Evolutionary conservation across 2,329 filamentous ascomycete species (phyloP), one percentile per base, ranked within the genome.

Genomic region (Colletotrichum sojae): DNA sequence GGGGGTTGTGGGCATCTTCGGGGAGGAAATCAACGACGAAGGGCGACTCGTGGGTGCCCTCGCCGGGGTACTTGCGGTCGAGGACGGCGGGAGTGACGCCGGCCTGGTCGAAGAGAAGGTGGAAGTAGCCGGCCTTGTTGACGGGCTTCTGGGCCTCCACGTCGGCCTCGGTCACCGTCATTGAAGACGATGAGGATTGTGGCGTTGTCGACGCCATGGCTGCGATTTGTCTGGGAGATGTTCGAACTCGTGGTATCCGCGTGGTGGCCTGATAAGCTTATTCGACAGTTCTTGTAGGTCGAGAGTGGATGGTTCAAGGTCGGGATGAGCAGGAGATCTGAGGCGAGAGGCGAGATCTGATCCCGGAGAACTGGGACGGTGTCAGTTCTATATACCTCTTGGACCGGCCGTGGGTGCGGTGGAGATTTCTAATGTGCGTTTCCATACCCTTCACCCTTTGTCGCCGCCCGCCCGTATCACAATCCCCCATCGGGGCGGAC

Each of bases 1-100:
- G 86, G 0, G 91, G 90, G 75, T 93, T 90, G 70, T 87, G 85
- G 5, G 86, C 84, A 75, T 93, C 91, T 58, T 88, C 78, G n/a
- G 86, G 84, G 22, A 92, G 85, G 82, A 89, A 93, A 67, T 86
- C 83, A 66, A 92, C 89, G 20, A 87, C 78, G 72, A 85, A 93
- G 3, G 91, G 91, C 55, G 90, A 86, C 22, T 89, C 86, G 8
- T 84, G 80, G 4, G 90, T 92, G 71, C 91, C 91, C 25, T 83
- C 79, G n/a, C 89, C 89, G 16, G 79, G 75, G 73, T 91, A 92
- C 3, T 80, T 76, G 77, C 88, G 82, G 58, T 86, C 81, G 53
- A 90, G 78, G 9, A 91, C 86, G 61, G 86, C 84, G 54, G 85
- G 82, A 0, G 86, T 90, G 58, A 92, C 79, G 52, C 86, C 86